Base-by-base conservation (phyloP, 805 yeast genomes). In the Ogataea pignaliae region DNA sequence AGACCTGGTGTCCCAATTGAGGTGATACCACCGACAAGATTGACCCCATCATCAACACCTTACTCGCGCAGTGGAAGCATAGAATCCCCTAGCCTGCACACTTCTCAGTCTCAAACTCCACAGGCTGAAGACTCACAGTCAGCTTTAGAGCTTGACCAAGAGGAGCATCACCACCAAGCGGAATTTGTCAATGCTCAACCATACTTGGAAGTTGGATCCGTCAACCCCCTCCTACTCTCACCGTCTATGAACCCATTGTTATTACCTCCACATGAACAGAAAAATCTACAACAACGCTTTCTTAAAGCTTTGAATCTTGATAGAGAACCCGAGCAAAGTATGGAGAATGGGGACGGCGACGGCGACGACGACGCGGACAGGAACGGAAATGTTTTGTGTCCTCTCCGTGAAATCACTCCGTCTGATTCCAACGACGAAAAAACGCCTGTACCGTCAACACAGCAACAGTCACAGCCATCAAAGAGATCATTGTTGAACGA, bases 101-200 rank as follows among this genome's bases (percentile, higher is more conserved):
- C 13, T 4, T n/a, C 13, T 5, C 33, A 30, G 14, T 30, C 33
- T 30, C 33, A 30, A n/a, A 13, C 33, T 12, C 13, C 33, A 30
- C 33, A 30, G 14, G 4, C 10, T 12, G 14, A 30, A 30, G 14
- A 30, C 33, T 6, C 33, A n/a, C 14, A 12, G 9, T 12, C 14
- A 30, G 33, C 7, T 21, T 21, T 21, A 7, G 26, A 21, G 35
- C 14, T n/a, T 29, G 38, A 40, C 13, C 29, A 17, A 8, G 34
- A 40, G 12, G 34, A 40, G 14, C 51, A 43, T 28, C 40, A 43
- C 15, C 37, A 42, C 6, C 51, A 44, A 15, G 40, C 36, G 30
- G 51, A 48, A 28, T 38, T 45, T 30, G 51, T 44, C 31, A 42
- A 40, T 26, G 33, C 48, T 41, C 41, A 36, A 10, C 38, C 42